Conservation (phyloP, 768 basidiomycete genomes). For the Favolaschia claudopus region DNA sequence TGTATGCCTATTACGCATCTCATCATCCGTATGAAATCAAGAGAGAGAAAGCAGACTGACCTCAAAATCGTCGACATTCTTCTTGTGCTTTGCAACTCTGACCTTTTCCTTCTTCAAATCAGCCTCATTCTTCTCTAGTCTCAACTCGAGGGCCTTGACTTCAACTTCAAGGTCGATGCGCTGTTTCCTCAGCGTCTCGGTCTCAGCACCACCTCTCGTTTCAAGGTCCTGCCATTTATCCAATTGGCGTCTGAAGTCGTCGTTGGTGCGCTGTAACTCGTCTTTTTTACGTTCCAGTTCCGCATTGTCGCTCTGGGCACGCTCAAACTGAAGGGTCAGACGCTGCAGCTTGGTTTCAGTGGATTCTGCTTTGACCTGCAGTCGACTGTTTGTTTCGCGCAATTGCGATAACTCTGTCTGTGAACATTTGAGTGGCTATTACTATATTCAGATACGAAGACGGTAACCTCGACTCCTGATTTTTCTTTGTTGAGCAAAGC, state of each 20-base stretch:
- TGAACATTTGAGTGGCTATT: slow-evolving; percentile 13
- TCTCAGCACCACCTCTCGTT: slow-evolving; percentile 65
- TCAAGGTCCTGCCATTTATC: slow-evolving; percentile 76
- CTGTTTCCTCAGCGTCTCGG: slow-evolving; percentile 60
- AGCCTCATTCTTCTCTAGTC: slow-evolving; percentile 43
- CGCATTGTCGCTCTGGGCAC: slow-evolving; percentile 55
- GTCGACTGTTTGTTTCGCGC: slow-evolving; percentile 57
- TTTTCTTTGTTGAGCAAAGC: slow-evolving; percentile 49
- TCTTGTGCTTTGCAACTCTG: slow-evolving; percentile 51
- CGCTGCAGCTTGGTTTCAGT: slow-evolving; percentile 63
- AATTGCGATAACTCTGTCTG: slow-evolving; percentile 50
- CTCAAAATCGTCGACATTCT: slow-evolving; percentile 52
- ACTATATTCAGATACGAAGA: neutral
- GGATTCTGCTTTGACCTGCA: slow-evolving; percentile 55
- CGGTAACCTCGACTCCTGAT: slow-evolving; percentile 54
- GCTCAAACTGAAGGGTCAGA: slow-evolving; percentile 63
- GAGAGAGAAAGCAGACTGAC: slow-evolving; percentile 37
- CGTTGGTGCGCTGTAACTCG: slow-evolving; percentile 63
- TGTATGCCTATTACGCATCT: slow-evolving; percentile 43
- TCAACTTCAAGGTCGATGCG: slow-evolving; percentile 64
- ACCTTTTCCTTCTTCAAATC: slow-evolving; percentile 52
- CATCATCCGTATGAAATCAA: neutral
- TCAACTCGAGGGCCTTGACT: slow-evolving; percentile 53
- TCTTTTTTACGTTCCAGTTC: slow-evolving; percentile 65
- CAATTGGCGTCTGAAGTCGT: slow-evolving; percentile 67